phyloP scores from a whole-genome alignment of 2,329 filamentous ascomycete species.

The Aspergillus puulaauensis region DNA sequence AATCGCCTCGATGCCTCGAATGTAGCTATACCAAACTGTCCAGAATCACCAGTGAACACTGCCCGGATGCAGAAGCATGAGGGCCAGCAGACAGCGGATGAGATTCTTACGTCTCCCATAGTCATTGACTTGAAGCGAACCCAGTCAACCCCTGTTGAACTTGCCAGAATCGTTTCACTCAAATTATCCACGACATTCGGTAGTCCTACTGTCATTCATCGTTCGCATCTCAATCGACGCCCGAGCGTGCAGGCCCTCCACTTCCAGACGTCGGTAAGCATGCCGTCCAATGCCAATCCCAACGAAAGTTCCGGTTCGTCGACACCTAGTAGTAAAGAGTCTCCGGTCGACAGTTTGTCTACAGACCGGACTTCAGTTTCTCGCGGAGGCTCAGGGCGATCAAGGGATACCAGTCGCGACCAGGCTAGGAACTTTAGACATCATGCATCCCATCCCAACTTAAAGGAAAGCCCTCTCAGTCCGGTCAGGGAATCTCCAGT shows the following conservation, averaged over 20 bases:
- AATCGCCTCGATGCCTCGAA: neutral
- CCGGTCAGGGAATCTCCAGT: conserved; percentile 15
- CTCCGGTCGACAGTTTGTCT: conserved; percentile 30
- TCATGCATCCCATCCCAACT: neutral
- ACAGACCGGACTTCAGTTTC: conserved; percentile 36
- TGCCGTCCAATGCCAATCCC: conserved; percentile 24
- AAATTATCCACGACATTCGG: conserved; percentile 41
- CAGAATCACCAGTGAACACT: neutral
- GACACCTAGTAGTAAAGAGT: conserved; percentile 29
- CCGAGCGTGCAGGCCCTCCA: conserved; percentile 30
- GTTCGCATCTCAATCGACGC: conserved; percentile 33
- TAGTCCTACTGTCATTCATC: conserved; percentile 42
- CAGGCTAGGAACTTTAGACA: neutral
- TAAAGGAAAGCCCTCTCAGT: neutral
- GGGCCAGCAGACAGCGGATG: neutral
- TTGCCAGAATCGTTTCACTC: conserved; percentile 36
- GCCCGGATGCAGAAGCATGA: neutral
- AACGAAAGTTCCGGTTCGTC: conserved; percentile 37
- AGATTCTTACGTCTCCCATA: neutral
- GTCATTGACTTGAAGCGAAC: conserved; percentile 13
- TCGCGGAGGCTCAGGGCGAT: conserved; percentile 9
- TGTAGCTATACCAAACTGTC: neutral
- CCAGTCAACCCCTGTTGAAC: conserved; percentile 27
- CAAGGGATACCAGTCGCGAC: conserved; percentile 6
- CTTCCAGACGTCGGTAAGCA: conserved; percentile 9